These are phyloP conservation scores for Albifimbria verrucaria DNA, from an alignment of 2,329 filamentous ascomycete genomes.

Conservation along the genomic window DNA sequence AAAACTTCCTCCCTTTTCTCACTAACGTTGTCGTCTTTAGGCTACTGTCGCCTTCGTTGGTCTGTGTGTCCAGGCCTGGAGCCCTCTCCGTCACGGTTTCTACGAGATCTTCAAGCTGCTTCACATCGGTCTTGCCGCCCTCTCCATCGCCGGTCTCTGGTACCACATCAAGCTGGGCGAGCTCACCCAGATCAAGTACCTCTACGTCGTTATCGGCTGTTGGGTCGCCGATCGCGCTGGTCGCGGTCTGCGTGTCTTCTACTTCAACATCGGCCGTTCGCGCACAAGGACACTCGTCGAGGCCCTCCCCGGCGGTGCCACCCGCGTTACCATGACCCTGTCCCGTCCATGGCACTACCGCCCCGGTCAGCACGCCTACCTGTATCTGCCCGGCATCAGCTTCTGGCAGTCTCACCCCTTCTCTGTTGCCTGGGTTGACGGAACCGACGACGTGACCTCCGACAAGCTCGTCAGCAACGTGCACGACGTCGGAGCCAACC, in stretches of 20 bases:
- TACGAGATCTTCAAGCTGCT: slow-evolving; percentile 75
- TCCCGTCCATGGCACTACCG: slow-evolving; percentile 73
- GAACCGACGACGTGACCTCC: slow-evolving; percentile 46
- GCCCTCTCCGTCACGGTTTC: slow-evolving; percentile 70
- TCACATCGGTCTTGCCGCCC: slow-evolving; percentile 62
- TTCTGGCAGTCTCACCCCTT: slow-evolving; percentile 77
- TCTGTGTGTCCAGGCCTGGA: slow-evolving; percentile 66
- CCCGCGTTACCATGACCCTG: slow-evolving; percentile 70
- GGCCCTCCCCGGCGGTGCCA: slow-evolving; percentile 71
- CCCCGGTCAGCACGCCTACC: slow-evolving; percentile 74
- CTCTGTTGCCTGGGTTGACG: slow-evolving; percentile 74
- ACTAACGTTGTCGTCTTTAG: slow-evolving; percentile 28
- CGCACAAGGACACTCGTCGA: slow-evolving; percentile 69
- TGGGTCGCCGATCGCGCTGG: slow-evolving; percentile 64
- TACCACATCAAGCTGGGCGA: slow-evolving; percentile 58
- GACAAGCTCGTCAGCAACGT: slow-evolving; percentile 59
- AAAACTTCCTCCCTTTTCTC: background rate
- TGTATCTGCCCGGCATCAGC: slow-evolving; percentile 72
- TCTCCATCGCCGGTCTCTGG: slow-evolving; percentile 62
- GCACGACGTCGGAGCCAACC: slow-evolving; percentile 56
- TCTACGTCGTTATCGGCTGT: slow-evolving; percentile 60
- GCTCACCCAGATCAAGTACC: slow-evolving; percentile 54
- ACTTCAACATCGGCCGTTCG: slow-evolving; percentile 64
- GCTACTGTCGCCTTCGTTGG: slow-evolving; percentile 57
- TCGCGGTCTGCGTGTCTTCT: slow-evolving; percentile 58